A percentile compares a stretch with the other conserved stretches of the same genome.
phyloP scores from a whole-genome alignment of 208 protist species.

The Wallacemonas rigidus region DNA sequence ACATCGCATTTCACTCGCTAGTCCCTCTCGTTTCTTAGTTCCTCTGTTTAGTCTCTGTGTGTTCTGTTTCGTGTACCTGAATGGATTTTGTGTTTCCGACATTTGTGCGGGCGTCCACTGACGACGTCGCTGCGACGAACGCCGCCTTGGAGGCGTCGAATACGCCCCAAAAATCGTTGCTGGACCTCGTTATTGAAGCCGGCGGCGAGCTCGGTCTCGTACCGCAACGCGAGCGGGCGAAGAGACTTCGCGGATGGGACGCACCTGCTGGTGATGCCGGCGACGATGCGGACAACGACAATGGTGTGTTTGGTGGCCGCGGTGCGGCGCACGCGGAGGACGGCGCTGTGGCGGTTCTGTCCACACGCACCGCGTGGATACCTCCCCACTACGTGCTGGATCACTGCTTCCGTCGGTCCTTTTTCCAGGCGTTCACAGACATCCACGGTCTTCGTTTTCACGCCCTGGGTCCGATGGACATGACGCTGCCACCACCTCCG shows the following conservation, averaged over 20 bases:
- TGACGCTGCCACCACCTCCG: slow-evolving; percentile 41
- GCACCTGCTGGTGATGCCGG: background rate
- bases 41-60: too few species aligned
- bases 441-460: slow-evolving; percentile 54
- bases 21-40: too few species aligned
- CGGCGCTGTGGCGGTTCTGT: slow-evolving; percentile 18
- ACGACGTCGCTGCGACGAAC: slow-evolving; percentile 22
- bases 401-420: slow-evolving; percentile 42
- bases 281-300: background rate
- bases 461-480: slow-evolving; percentile 12
- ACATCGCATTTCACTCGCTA: too few species aligned
- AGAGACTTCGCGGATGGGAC: slow-evolving; percentile 16
- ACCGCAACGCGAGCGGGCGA: slow-evolving; percentile 43
- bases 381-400: slow-evolving; percentile 41
- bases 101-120: slow-evolving; percentile 53
- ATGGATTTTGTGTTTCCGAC: slow-evolving; percentile 48
- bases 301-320: background rate
- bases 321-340: slow-evolving; percentile 7
- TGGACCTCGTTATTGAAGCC: slow-evolving; percentile 77
- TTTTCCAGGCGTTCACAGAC: slow-evolving; percentile 37
- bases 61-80: background rate
- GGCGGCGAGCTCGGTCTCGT: slow-evolving; percentile 45
- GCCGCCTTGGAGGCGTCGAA: slow-evolving; percentile 3
- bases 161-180: slow-evolving; percentile 58
- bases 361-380: slow-evolving; percentile 53